Base-by-base conservation (phyloP, 257 asterid species). In the Ehretia macrophylla region DNA sequence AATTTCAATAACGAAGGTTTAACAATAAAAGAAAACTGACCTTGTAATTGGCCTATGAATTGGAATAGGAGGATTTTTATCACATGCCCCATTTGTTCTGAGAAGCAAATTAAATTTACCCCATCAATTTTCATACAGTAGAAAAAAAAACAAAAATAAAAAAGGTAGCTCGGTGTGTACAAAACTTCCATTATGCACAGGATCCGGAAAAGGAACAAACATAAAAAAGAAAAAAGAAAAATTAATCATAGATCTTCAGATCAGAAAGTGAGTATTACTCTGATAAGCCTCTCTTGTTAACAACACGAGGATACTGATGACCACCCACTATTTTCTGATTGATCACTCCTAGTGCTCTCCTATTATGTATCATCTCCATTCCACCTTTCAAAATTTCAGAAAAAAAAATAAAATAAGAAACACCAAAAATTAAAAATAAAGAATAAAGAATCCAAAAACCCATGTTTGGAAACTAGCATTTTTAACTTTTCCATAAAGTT, bases 11-110 rank as follows among this genome's bases (percentile, higher is more conserved):
- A 56, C 44, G 14, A 55, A 55, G 74, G 49, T 13, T 50, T 27
- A 23, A 14, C n/a, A 51, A 17, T 50, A 18, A 5, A 51, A 19
- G 5, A 14, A 21, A 54, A 65, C 58, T n/a, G 17, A 73, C 72
- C 97, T 87, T 52, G 96, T 87, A 72, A 83, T 67, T 49, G 97
- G 97, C 66, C 96, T 74, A 52, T 90, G 78, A 14, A 74, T 65
- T 58, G 72, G 86, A 27, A 68, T 22, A 10, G 61, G 68, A 49
- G 46, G 79, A 59, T 81, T 83, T 74, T 86, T 84, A 46, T 59
- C 70, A 51, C 74, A 69, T 67, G 56, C 42, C 72, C 80, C 90
- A 79, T 79, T 84, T 17, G 75, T 66, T 64, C 96, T 86, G 80
- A 66, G 59, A 74, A 64, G 40, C 62, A 64, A 73, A 53, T 37